Base-by-base conservation (phyloP, 2,329 filamentous ascomycete species). In the Aspergillus bombycis region DNA sequence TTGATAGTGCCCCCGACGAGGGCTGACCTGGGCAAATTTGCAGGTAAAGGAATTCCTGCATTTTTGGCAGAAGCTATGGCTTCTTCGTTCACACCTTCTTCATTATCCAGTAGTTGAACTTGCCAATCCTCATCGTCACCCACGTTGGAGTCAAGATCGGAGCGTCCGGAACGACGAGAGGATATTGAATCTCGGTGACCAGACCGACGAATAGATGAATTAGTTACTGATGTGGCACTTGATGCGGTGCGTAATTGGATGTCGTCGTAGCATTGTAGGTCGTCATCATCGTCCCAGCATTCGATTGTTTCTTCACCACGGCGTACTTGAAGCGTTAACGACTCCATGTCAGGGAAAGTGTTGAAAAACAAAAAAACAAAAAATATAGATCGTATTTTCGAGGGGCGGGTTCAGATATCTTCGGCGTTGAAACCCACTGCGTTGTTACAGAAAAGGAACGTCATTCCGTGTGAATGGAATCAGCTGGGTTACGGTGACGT, bases 1-100 rank as follows among this genome's bases (percentile, higher is more conserved):
- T 96, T 96, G 74, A 98, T 98, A 11, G 93, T 94, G 58, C 95
- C 95, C 59, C 94, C 94, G 76, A 95, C 87, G 48, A 99, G 83
- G 34, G 95, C 95, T 23, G 94, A 97, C 34, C 91, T 88, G 1
- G 94, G 93, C 36, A 98, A 88, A 74, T 94, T 94, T 58, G 87
- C 83, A 32, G 95, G 95, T 61, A 98, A 88, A 8, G 95, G 94
- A 67, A 99, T 97, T 69, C 95, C 95, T 30, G 93, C 94, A 75
- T 89, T 89, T 73, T 93, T 91, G 38, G 94, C 94, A 8, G 93
- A 91, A 28, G 91, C 88, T 71, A 99, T 94, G 64, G 95, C 94
- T 74, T 96, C 91, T 70, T 89, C 81, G 11, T 91, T 96, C 1
- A 92, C 92, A 67, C 88, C 86, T 72, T 96, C 92, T 75, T 97